Base-by-base conservation (phyloP, 805 yeast genomes). In the Metschnikowia bowlesiae region DNA sequence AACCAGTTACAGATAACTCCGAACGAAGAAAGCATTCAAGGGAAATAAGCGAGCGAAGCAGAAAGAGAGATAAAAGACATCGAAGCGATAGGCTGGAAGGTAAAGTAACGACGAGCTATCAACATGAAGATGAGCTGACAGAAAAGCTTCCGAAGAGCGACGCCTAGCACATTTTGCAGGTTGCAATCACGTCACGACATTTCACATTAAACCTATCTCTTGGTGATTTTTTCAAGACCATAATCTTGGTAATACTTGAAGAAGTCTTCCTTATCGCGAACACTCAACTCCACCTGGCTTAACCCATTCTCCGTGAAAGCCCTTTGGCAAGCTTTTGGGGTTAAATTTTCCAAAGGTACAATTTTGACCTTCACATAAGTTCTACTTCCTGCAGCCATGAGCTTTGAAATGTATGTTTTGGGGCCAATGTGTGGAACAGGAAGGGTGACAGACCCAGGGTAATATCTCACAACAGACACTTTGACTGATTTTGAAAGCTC, bases 371-470 rank as follows among this genome's bases (percentile, higher is more conserved):
- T 65, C 34, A 70, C 59, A 14, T 39, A 48, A 18, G 66, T 58
- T 29, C 54, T 60, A 7, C 54, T 55, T n/a, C 62, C 53, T 18
- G 56, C 60, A 6, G 66, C 51, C 45, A 68, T 50, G 35, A 65
- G 52, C 37, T 54, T 61, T 35, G 54, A 58, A 22, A 66, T 47
- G 48, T 69, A 69, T 35, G 54, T 49, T 6, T 49, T 48, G 37
- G 48, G 50, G 9, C 64, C 55, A 29, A 57, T 13, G 39, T 57
- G 39, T 1, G 78, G 75, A 9, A 73, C 61, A 1, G 78, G 71
- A 22, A 76, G 61, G 1, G 75, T 61, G 30, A 70, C 53, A 31
- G 62, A 59, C 4, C 58, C 51, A 0, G 82, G 82, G 29, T 62
- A 58, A 14, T 66, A 53, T 49, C 73, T 75, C 46, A 75, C 48